Conservation (phyloP, 2,329 filamentous ascomycete genomes). For the Albifimbria verrucaria region DNA sequence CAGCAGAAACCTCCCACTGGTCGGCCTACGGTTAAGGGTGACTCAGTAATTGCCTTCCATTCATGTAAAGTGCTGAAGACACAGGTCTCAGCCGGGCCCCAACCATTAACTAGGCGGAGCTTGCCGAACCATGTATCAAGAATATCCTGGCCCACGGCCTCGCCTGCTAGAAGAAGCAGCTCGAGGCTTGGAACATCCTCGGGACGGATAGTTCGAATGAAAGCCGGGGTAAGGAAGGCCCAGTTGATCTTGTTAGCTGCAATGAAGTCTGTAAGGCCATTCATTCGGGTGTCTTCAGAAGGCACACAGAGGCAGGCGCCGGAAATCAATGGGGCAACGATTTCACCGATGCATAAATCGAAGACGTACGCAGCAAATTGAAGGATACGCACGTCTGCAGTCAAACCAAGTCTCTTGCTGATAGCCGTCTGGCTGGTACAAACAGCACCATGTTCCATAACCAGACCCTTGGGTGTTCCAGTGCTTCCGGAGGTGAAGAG, state of each 20-base stretch:
- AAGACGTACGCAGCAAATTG: slow-evolving; percentile 12
- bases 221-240: slow-evolving; percentile 7
- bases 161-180: slow-evolving; percentile 8
- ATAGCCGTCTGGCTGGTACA: slow-evolving; percentile 1
- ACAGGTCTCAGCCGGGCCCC: slow-evolving; percentile 7
- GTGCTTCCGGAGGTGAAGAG: slow-evolving; percentile 18
- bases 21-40: slow-evolving; percentile 1
- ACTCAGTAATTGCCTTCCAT: neutral
- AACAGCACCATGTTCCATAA: slow-evolving; percentile 11
- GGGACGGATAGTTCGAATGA: slow-evolving; percentile 4
- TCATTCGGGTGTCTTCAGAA: slow-evolving; percentile 5
- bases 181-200: slow-evolving; percentile 7
- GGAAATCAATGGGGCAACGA: slow-evolving; percentile 5
- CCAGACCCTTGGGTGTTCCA: slow-evolving; percentile 14
- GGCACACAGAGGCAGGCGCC: slow-evolving; percentile 11
- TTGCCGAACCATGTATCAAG: slow-evolving; percentile 6
- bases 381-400: slow-evolving; percentile 2
- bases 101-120: slow-evolving; percentile 9
- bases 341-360: slow-evolving; percentile 7
- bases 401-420: neutral
- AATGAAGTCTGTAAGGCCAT: slow-evolving; percentile 5
- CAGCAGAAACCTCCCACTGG: slow-evolving; percentile 5
- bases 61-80: slow-evolving; percentile 2
- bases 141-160: slow-evolving; percentile 4
- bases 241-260: neutral